Evolutionary conservation across 139 green algal genomes (phyloP).

Genomic region (Chlorella sorokiniana): DNA sequence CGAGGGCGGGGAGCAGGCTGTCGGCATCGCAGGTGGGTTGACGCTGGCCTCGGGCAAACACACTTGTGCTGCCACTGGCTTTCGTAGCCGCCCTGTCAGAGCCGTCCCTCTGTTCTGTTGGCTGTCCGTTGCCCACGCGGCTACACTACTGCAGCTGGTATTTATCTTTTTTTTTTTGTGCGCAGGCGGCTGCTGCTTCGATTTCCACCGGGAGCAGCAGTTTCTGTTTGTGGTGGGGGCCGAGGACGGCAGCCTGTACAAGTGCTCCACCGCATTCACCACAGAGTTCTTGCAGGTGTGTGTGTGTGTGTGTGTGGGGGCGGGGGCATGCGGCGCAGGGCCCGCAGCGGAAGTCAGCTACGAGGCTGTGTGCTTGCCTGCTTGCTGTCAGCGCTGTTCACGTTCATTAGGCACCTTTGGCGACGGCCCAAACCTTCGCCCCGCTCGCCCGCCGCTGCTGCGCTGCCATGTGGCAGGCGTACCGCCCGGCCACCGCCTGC

Average conservation of each 20-base stretch:
- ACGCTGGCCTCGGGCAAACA: too few species aligned
- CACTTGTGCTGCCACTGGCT: neutral
- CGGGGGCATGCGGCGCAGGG: neutral
- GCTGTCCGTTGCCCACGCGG: too few species aligned
- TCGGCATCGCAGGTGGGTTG: constrained; percentile 14
- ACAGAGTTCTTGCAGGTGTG: constrained; percentile 76
- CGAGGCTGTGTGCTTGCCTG: too few species aligned
- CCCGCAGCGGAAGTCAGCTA: too few species aligned
- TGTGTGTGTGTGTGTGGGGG: neutral
- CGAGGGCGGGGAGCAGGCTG: neutral
- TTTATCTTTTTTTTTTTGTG: neutral
- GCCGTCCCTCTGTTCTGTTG: too few species aligned
- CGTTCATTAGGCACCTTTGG: too few species aligned
- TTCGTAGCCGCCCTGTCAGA: too few species aligned
- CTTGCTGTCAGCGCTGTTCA: too few species aligned
- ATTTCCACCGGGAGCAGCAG: constrained; percentile 80
- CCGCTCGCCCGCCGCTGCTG: too few species aligned
- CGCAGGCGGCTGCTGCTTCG: constrained; percentile 79
- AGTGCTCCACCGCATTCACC: constrained; percentile 87
- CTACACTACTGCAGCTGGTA: neutral
- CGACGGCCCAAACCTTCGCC: too few species aligned
- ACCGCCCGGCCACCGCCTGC: constrained; percentile 61
- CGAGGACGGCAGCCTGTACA: constrained; percentile 86
- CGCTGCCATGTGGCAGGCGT: constrained; percentile 12
- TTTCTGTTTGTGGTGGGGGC: constrained; percentile 88